Percentiles rank a stretch among this genome's conserved stretches.
These are phyloP conservation scores for Rheum nobile DNA, from an alignment of 148 eudicot species.

Conservation along the genomic window DNA sequence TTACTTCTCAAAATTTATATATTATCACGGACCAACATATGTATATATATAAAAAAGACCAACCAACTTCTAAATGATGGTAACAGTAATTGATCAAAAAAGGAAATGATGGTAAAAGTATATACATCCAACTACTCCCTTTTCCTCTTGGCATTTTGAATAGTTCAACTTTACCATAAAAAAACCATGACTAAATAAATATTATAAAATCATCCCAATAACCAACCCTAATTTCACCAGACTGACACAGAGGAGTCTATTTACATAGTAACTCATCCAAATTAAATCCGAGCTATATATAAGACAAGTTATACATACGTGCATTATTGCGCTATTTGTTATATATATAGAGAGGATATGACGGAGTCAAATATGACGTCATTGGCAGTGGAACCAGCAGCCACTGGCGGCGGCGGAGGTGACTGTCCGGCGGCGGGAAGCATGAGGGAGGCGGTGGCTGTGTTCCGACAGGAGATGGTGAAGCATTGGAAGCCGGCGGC, in stretches of 20 bases:
- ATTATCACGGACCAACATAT: no score
- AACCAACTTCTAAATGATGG: no score
- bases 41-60: no score
- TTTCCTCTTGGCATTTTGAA: no score
- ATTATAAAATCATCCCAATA: no score
- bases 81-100: no score
- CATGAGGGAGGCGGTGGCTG: not conserved
- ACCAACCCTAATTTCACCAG: not conserved
- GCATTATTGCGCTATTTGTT: not conserved
- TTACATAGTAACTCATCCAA: not conserved
- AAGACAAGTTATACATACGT: not conserved
- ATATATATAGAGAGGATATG: not conserved
- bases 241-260: not conserved
- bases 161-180: no score
- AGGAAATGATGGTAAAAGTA: no score
- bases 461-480: slow-evolving; percentile 5
- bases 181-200: no score
- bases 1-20: no score
- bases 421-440: slow-evolving; percentile 4
- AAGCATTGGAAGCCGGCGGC: slow-evolving; percentile 13
- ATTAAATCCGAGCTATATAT: not conserved
- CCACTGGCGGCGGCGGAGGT: not conserved
- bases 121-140: no score
- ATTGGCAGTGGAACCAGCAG: not conserved
- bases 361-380: not conserved